Evolutionary conservation across 441 rosid species (phyloP).

Genomic region (Gossypium schwendimanii): DNA sequence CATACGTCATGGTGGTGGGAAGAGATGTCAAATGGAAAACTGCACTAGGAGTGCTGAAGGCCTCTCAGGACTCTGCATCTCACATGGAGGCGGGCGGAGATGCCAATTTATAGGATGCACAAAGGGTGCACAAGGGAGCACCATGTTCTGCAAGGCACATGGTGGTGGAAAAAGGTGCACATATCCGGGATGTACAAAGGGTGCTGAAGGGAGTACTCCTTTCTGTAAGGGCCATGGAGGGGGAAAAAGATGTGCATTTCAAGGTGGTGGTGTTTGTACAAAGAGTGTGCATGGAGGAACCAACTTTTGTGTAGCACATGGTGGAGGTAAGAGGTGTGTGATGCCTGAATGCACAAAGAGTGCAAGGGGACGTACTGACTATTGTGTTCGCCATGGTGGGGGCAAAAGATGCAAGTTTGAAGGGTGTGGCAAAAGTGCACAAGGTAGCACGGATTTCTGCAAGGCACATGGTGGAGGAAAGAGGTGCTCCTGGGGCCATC

Average conservation of each 20-base stretch:
- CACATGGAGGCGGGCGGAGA: constrained; percentile 98
- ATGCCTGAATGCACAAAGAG: constrained; percentile 84
- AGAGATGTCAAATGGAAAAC: constrained; percentile 84
- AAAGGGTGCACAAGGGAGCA: constrained; percentile 97
- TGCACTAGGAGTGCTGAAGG: constrained; percentile 97
- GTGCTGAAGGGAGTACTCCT: constrained; percentile 97
- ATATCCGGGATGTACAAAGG: constrained; percentile 65
- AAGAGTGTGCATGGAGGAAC: constrained; percentile 99
- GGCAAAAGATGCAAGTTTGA: constrained; percentile 83
- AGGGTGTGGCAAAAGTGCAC: constrained; percentile 93
- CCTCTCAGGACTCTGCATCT: constrained; percentile 90
- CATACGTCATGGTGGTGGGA: constrained; percentile 96
- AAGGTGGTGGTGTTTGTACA: constrained; percentile 66
- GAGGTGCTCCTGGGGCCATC: constrained; percentile 91
- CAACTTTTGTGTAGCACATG: constrained; percentile 93
- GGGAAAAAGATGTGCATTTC: constrained; percentile 86
- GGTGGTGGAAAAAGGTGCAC: constrained; percentile 99
- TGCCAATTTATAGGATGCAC: constrained; percentile 76
- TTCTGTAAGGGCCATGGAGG: constrained; percentile 99
- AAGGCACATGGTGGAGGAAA: constrained; percentile 99
- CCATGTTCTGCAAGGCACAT: constrained; percentile 94
- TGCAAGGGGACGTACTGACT: constrained; percentile 92
- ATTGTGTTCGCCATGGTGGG: constrained; percentile 97
- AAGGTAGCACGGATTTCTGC: constrained; percentile 94
- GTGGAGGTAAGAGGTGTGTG: constrained; percentile 95